Conservation (phyloP, 106 monocot genomes). For the Amphibolis antarctica region DNA sequence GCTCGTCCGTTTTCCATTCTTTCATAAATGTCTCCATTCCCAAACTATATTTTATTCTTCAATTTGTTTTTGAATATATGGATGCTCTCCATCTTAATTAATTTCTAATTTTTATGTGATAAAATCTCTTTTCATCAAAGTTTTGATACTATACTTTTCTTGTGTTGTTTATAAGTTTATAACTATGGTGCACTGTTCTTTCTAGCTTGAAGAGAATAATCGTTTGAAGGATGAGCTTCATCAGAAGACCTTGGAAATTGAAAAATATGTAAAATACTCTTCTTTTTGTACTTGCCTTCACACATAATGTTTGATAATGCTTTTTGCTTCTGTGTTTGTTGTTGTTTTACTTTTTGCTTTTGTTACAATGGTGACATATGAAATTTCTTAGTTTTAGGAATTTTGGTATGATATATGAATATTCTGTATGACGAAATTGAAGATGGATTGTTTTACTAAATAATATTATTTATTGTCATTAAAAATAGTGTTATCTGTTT, state of each 20-base stretch:
- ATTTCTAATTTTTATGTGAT: too few relatives aligned
- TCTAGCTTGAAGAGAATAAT: slow-evolving; percentile 70
- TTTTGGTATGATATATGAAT: too few relatives aligned
- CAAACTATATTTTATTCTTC: too few relatives aligned
- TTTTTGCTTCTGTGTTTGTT: neutral
- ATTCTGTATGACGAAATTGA: too few relatives aligned
- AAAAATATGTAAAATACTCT: slow-evolving; percentile 46
- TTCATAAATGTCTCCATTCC: too few relatives aligned
- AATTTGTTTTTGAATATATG: too few relatives aligned
- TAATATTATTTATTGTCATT: too few relatives aligned
- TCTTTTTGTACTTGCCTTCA: neutral
- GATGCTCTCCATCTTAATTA: too few relatives aligned
- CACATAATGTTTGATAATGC: neutral
- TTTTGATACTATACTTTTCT: too few relatives aligned
- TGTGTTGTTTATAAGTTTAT: neutral
- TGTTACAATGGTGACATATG: neutral
- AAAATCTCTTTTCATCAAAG: too few relatives aligned
- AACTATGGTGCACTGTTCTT: slow-evolving; percentile 3
- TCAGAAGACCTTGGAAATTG: slow-evolving; percentile 43
- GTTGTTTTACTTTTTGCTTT: neutral
- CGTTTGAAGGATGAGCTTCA: slow-evolving; percentile 55
- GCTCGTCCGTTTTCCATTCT: too few relatives aligned
- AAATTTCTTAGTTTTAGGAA: neutral
- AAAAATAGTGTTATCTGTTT: neutral
- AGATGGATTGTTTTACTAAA: neutral